Evolutionary conservation across 2,329 filamentous ascomycete genomes (phyloP).

Genomic region (Ophiostoma novo-ulmi): DNA sequence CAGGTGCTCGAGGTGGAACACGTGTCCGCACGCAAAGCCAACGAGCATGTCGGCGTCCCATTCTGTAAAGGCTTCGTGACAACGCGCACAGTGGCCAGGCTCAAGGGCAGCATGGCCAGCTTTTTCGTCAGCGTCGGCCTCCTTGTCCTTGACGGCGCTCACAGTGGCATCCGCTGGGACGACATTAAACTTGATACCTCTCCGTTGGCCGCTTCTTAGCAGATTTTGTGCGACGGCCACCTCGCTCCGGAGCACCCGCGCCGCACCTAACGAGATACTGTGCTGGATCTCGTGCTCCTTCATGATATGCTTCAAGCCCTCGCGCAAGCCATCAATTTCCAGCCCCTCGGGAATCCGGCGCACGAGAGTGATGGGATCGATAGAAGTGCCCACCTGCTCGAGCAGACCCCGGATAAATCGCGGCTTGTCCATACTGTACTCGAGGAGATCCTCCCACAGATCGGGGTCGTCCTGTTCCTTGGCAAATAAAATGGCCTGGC

Average conservation of each 20-base stretch:
- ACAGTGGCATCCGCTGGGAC: slow-evolving; percentile 33
- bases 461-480: slow-evolving; percentile 90
- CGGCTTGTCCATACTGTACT: slow-evolving; percentile 97
- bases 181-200: slow-evolving; percentile 85
- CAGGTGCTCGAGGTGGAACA: slow-evolving; percentile 72
- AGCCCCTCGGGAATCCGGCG: slow-evolving; percentile 86
- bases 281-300: slow-evolving; percentile 94
- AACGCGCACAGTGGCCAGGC: slow-evolving; percentile 56
- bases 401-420: slow-evolving; percentile 87
- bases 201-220: slow-evolving; percentile 71
- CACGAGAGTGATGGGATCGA: slow-evolving; percentile 87
- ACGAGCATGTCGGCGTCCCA: slow-evolving; percentile 67
- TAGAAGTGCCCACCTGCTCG: slow-evolving; percentile 88
- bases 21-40: slow-evolving; percentile 76
- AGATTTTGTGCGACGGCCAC: slow-evolving; percentile 78
- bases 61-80: slow-evolving; percentile 52
- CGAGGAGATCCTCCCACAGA: slow-evolving; percentile 88
- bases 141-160: slow-evolving; percentile 30
- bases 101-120: slow-evolving; percentile 32
- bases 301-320: slow-evolving; percentile 85
- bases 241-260: slow-evolving; percentile 78
- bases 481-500: slow-evolving; percentile 87
- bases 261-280: slow-evolving; percentile 85
- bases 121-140: not conserved
- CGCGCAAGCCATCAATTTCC: slow-evolving; percentile 83